Evolutionary conservation across 352 stramenopile species (phyloP), one percentile per base, ranked within the genome.

Genomic region (Phytophthora quininea): DNA sequence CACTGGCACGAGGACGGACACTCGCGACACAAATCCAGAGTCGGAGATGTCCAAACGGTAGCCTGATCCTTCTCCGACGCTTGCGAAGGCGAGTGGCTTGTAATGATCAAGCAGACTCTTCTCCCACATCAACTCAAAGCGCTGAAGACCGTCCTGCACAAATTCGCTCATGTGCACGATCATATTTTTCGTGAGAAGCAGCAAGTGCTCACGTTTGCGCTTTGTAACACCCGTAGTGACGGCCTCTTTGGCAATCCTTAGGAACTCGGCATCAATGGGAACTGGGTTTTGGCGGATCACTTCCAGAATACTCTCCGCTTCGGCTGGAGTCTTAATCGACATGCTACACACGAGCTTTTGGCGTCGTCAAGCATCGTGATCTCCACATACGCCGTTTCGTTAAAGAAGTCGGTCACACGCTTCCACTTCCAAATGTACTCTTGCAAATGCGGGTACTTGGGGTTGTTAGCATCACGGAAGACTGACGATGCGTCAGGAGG

Each of bases 381-480:
- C 58, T 95, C 87, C 32, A 92, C 85, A 51, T 91, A 95, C 64
- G 84, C 85, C 27, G 81, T 92, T 61, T 93, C 84, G 52, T 90
- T 87, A 68, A 95, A 95, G 57, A 95, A 93, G 14, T 93, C 87
- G 30, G 80, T 89, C 56, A 95, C 76, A 43, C 87, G 87, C 69
- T 93, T 93, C 87, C 87, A 95, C 64, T 92, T 93, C 67, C 71
- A 90, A 43, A 95, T 75, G 42, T 89, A 80, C n/a, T 91, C 78
- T 31, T 91, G 81, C 47, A 95, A 46, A 49, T 93, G 85, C 29
- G 86, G 78, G 31, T 88, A 89, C 54, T 85, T 87, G 27, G 89
- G 88, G 66, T 90, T 83, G 24, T 62, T 77, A 14, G 57, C 64
- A 53, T 93, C 83, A 9, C 79, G 81, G 57, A 86, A 95, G 8